A percentile compares a stretch with the other conserved stretches of the same genome.
Conservation (phyloP, 1,284 basidiomycete genomes). For the Malassezia cuniculi region DNA sequence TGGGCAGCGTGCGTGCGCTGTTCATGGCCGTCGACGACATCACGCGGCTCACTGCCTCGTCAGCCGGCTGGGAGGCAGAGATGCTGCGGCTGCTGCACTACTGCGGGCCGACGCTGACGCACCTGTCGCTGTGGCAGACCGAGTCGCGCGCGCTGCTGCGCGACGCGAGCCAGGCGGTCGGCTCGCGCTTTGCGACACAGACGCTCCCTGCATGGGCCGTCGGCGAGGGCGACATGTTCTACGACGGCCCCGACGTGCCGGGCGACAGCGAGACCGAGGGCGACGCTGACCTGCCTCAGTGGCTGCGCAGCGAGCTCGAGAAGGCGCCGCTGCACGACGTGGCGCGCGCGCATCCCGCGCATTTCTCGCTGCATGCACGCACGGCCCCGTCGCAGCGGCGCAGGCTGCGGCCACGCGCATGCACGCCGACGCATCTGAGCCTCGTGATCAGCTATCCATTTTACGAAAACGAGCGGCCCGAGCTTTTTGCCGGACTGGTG, state of each 20-base stretch:
- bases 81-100: slow-evolving; percentile 36
- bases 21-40: slow-evolving; percentile 33
- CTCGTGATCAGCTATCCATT: slow-evolving; percentile 33
- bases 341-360: slow-evolving; percentile 27
- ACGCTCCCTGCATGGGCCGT: slow-evolving; percentile 23
- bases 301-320: slow-evolving; percentile 33
- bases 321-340: slow-evolving; percentile 20
- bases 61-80: slow-evolving; percentile 41
- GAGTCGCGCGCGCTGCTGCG: slow-evolving; percentile 36
- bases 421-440: slow-evolving; percentile 27
- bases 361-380: slow-evolving; percentile 16
- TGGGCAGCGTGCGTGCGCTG: slow-evolving; percentile 23
- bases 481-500: slow-evolving; percentile 28
- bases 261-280: neutral
- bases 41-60: slow-evolving; percentile 30
- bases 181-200: slow-evolving; percentile 18
- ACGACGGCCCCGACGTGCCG: slow-evolving; percentile 11
- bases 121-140: slow-evolving; percentile 37
- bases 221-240: slow-evolving; percentile 15
- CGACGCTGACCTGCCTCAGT: slow-evolving; percentile 33
- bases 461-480: slow-evolving; percentile 34
- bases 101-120: slow-evolving; percentile 25
- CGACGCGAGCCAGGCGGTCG: slow-evolving; percentile 33
- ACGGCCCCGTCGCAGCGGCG: neutral
- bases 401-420: slow-evolving; percentile 10